These are phyloP conservation scores for Ganoderma lingzhi DNA, from an alignment of 1,284 basidiomycete species.

Conservation along the genomic window DNA sequence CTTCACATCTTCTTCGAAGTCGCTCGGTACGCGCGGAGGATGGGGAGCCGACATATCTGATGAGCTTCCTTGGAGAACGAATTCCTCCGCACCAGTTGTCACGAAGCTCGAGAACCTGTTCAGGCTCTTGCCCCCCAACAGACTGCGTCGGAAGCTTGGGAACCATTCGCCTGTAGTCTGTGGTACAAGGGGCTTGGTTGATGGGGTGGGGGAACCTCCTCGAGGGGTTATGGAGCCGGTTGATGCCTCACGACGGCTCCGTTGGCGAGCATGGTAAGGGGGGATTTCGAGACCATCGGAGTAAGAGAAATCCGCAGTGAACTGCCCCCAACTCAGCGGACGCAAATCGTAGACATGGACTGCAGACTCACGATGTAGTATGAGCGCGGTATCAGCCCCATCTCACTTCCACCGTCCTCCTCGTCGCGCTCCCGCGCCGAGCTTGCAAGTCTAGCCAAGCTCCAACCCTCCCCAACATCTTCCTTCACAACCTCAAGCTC, in stretches of 20 bases:
- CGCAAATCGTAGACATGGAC: background rate
- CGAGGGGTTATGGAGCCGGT: constrained; percentile 61
- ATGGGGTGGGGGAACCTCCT: constrained; percentile 51
- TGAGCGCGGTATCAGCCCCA: constrained; percentile 72
- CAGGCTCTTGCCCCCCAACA: constrained; percentile 78
- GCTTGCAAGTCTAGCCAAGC: constrained; percentile 56
- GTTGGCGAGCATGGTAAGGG: constrained; percentile 33
- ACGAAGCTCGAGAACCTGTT: constrained; percentile 89
- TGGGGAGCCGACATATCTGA: constrained; percentile 34
- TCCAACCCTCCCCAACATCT: constrained; percentile 78
- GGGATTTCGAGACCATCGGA: constrained; percentile 54
- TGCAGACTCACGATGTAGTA: constrained; percentile 69
- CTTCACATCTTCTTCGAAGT: constrained; percentile 40
- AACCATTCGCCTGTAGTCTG: constrained; percentile 83
- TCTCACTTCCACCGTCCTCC: constrained; percentile 52
- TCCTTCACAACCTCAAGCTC: constrained; percentile 70
- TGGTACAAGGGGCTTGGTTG: constrained; percentile 59
- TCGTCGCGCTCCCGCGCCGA: constrained; percentile 22
- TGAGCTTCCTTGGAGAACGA: constrained; percentile 66
- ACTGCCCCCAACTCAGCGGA: constrained; percentile 46
- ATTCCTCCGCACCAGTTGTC: constrained; percentile 85
- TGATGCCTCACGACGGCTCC: constrained; percentile 50
- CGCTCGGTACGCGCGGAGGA: constrained; percentile 22
- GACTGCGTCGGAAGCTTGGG: constrained; percentile 72
- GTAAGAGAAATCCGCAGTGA: constrained; percentile 66